A percentile compares a stretch with the other conserved stretches of the same genome.
phyloP scores from a whole-genome alignment of 2,329 filamentous ascomycete species.

The Waltergamsia citrina region DNA sequence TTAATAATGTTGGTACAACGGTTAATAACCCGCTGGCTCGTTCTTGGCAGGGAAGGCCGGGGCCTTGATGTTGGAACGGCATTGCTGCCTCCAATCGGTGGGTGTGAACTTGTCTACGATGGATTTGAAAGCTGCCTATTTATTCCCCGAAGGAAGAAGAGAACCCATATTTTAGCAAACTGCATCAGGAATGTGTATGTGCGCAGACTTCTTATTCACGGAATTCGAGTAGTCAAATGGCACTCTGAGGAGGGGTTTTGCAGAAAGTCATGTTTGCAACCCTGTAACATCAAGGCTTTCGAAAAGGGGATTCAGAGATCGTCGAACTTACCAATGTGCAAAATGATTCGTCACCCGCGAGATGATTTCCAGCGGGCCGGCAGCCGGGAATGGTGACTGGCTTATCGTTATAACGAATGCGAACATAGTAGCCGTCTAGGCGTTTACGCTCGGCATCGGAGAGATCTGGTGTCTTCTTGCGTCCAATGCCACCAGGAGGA shows the following conservation, averaged over 20 bases:
- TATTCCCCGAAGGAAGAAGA: too few species aligned
- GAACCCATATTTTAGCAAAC: too few species aligned
- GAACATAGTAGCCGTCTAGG: slow-evolving; percentile 74
- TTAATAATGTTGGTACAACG: background rate
- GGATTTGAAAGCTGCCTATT: slow-evolving; percentile 75
- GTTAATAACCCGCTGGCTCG: slow-evolving; percentile 35
- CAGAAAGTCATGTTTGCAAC: too few species aligned
- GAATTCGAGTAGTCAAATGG: too few species aligned
- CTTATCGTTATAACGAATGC: slow-evolving; percentile 83
- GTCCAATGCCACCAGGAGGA: slow-evolving; percentile 41
- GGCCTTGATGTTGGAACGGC: slow-evolving; percentile 31
- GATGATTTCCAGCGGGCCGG: slow-evolving; percentile 64
- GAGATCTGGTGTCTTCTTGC: slow-evolving; percentile 49
- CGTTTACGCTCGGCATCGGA: slow-evolving; percentile 45
- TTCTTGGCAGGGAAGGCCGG: slow-evolving; percentile 36
- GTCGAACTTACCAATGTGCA: slow-evolving; percentile 65
- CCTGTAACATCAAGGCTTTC: too few species aligned
- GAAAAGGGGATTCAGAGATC: background rate
- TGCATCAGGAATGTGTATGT: too few species aligned
- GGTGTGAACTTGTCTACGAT: slow-evolving; percentile 90
- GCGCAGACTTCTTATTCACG: too few species aligned
- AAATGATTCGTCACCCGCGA: slow-evolving; percentile 78
- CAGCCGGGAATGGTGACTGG: slow-evolving; percentile 79
- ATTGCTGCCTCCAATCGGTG: slow-evolving; percentile 58
- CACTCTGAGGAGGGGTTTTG: background rate